Evolutionary conservation across 352 stramenopile genomes (phyloP).

Genomic region (Pelagophyceae sp.): DNA sequence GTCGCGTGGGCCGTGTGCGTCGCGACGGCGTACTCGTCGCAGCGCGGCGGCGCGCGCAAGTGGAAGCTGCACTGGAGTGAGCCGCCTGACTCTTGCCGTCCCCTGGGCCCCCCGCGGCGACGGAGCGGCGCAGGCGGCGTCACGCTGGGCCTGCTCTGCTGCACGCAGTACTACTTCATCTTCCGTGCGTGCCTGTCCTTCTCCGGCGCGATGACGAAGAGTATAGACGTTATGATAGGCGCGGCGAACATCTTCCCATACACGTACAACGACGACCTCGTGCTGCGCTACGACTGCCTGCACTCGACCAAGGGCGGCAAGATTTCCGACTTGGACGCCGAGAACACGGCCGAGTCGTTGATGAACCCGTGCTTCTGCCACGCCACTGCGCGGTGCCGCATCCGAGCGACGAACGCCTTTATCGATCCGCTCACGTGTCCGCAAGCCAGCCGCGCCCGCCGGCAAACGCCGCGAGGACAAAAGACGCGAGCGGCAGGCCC

Average conservation of each 20-base stretch:
- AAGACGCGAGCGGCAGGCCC: too few relatives aligned
- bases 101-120: background rate
- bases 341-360: background rate
- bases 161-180: constrained; percentile 12
- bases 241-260: background rate
- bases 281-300: constrained; percentile 2
- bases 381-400: background rate
- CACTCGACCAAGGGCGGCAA: constrained; percentile 1
- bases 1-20: constrained; percentile 11
- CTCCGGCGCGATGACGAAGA: too few relatives aligned
- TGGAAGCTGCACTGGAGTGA: background rate
- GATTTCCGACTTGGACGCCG: background rate
- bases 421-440: background rate
- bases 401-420: background rate
- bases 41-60: background rate
- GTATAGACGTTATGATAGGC: too few relatives aligned
- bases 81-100: background rate
- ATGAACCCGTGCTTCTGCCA: constrained; percentile 19
- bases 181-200: too few relatives aligned
- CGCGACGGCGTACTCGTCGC: background rate
- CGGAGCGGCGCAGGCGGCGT: background rate
- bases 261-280: background rate
- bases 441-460: too few relatives aligned
- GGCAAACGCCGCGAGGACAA: too few relatives aligned
- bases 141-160: background rate